Conservation (phyloP, 2,329 filamentous ascomycete species). For the Annulohypoxylon truncatum region DNA sequence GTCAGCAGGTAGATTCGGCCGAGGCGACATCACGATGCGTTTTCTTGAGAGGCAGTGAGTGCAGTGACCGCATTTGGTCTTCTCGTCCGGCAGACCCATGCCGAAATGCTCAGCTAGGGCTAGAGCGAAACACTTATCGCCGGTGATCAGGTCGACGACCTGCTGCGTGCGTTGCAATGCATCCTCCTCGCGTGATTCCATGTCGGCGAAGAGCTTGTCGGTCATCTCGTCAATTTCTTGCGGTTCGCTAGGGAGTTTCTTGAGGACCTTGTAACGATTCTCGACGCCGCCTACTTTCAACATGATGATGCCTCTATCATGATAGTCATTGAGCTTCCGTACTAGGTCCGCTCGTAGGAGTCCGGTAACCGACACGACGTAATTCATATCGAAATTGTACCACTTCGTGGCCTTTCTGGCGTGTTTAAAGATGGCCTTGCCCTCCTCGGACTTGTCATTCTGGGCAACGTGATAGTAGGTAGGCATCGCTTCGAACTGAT, state of each 20-base stretch:
- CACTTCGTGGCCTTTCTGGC: conserved; percentile 57
- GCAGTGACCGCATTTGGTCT: conserved; percentile 65
- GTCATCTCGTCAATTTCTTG: conserved; percentile 59
- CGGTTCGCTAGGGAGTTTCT: conserved; percentile 57
- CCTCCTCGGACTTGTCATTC: conserved; percentile 56
- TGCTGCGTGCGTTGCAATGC: conserved; percentile 62
- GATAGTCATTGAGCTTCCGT: conserved; percentile 65
- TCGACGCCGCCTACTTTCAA: conserved; percentile 64
- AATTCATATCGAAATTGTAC: conserved; percentile 62
- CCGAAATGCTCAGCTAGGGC: conserved; percentile 68
- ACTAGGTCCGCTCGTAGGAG: conserved; percentile 61
- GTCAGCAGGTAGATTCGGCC: conserved; percentile 55
- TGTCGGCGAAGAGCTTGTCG: conserved; percentile 60
- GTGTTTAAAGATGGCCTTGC: conserved; percentile 56
- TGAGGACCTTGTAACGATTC: conserved; percentile 64
- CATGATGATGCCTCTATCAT: conserved; percentile 61
- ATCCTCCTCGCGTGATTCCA: conserved; percentile 64
- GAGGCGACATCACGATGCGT: conserved; percentile 54
- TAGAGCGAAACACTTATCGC: conserved; percentile 61
- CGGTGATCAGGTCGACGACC: conserved; percentile 66
- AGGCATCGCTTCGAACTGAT: conserved; percentile 59
- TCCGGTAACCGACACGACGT: conserved; percentile 47
- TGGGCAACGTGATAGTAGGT: conserved; percentile 50
- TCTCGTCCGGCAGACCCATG: conserved; percentile 59
- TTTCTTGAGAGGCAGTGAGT: conserved; percentile 59